Base-by-base conservation (phyloP, 2,329 filamentous ascomycete genomes). In the Davidsoniella eucalypti region DNA sequence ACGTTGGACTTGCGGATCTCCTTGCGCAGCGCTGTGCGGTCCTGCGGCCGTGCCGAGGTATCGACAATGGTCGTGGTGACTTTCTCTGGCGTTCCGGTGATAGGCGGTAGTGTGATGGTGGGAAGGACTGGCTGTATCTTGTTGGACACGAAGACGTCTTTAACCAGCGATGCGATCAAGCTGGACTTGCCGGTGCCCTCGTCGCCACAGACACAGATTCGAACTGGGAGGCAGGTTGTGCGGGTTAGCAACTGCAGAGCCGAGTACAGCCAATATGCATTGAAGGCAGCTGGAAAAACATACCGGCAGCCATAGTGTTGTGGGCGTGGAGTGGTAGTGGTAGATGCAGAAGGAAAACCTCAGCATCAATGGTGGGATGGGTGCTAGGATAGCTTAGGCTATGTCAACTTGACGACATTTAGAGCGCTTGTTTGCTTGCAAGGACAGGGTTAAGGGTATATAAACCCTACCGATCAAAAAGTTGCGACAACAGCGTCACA, bases 21-120 rank as follows among this genome's bases (percentile, higher is more conserved):
- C 63, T 92, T 92, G 54, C 88, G 83, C 53, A 98, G 72, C 16
- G 82, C 88, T 53, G 83, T 85, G 57, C 92, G 82, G 62, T 98
- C 90, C 64, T 95, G 88, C 1, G 92, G 92, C 8, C 94, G 77
- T 37, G 92, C 87, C 33, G 90, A 96, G 29, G 92, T 98, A 65
- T 98, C 92, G 69, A 98, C 87, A 59, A 98, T 90, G 57, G 87
- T 94, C 10, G 92, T 98, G 45, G 87, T 94, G 62, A 96, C 87
- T 73, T 94, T 94, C 59, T 96, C 88, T 44, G 88, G 88, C 5
- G 88, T 94, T 53, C 87, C 87, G 57, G 94, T 84, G 59, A 82
- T 90, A 18, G 90, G 88, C 39, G 90, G 90, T 37, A 98, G 87
- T 23, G 88, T 95, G 57, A 98, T 93, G 63, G 90, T 86, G 18